Percentiles rank a stretch among this genome's conserved stretches.
These are phyloP conservation scores for Aristolochia contorta DNA, from an alignment of 164 flowering plant genomes.

Conservation along the genomic window DNA sequence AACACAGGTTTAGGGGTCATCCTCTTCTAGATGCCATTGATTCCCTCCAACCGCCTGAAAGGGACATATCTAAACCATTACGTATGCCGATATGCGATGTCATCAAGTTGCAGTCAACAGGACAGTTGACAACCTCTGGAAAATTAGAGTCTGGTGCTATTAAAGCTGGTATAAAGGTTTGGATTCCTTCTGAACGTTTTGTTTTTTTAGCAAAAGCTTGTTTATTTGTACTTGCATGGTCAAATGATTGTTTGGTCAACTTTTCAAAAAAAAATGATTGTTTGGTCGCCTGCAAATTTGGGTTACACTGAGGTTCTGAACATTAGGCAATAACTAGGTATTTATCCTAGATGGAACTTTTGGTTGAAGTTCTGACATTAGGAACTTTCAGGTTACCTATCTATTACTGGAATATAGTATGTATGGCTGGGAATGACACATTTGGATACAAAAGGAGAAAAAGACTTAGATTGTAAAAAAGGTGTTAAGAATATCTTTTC, in stretches of 20 bases:
- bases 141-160: conserved; percentile 93
- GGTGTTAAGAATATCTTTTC: too few species aligned
- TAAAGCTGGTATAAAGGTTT: conserved; percentile 74
- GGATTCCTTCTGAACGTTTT: not conserved
- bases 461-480: too few species aligned
- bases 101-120: conserved; percentile 40
- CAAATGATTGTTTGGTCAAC: not conserved
- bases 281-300: not conserved
- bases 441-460: too few species aligned
- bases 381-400: too few species aligned
- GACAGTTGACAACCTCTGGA: conserved; percentile 74
- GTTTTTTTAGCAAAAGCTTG: too few species aligned
- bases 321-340: too few species aligned
- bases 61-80: conserved; percentile 75
- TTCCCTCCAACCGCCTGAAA: conserved; percentile 59
- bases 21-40: conserved; percentile 76
- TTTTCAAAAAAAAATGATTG: too few species aligned
- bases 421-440: too few species aligned
- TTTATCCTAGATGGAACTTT: not conserved
- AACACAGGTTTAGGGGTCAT: conserved; percentile 75
- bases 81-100: conserved; percentile 93
- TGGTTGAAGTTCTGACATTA: too few species aligned
- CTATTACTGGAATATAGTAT: too few species aligned
- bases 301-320: too few species aligned
- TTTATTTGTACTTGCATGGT: too few species aligned